A percentile compares a stretch with the other conserved stretches of the same genome.
phyloP scores from a whole-genome alignment of 2,329 filamentous ascomycete genomes.

The Pyrenophora teres region DNA sequence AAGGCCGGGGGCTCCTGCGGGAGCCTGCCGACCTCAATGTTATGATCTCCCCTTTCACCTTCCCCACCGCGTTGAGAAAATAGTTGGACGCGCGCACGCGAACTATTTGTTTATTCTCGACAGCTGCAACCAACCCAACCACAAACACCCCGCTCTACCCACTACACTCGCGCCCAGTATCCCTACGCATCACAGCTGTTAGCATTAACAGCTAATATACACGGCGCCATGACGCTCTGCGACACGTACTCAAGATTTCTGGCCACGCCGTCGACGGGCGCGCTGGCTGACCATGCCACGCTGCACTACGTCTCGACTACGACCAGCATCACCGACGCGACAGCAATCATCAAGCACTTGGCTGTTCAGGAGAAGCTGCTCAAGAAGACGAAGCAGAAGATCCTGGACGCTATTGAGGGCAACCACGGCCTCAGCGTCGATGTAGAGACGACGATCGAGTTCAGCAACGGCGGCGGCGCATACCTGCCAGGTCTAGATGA shows the following conservation, averaged over 20 bases:
- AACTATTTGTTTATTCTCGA: slow-evolving; percentile 19
- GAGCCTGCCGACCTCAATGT: slow-evolving; percentile 10
- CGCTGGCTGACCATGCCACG: slow-evolving; percentile 52
- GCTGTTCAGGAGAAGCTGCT: slow-evolving; percentile 71
- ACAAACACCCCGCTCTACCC: slow-evolving; percentile 14
- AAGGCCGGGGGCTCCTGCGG: slow-evolving; percentile 10
- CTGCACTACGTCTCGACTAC: slow-evolving; percentile 88
- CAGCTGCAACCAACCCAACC: slow-evolving; percentile 10
- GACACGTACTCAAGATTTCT: slow-evolving; percentile 55
- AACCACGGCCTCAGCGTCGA: slow-evolving; percentile 73
- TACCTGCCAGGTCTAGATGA: slow-evolving; percentile 91
- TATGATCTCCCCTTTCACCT: slow-evolving; percentile 19
- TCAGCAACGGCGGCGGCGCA: slow-evolving; percentile 77
- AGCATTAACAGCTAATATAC: slow-evolving; percentile 9
- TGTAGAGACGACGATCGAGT: slow-evolving; percentile 81
- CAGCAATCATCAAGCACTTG: slow-evolving; percentile 83
- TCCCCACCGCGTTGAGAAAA: slow-evolving; percentile 8
- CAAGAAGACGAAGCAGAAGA: slow-evolving; percentile 79
- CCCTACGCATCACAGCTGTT: slow-evolving; percentile 18
- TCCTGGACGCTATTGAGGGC: slow-evolving; percentile 76
- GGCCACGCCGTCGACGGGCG: slow-evolving; percentile 49
- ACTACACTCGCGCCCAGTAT: slow-evolving; percentile 9
- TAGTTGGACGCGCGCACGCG: slow-evolving; percentile 8
- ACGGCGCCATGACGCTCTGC: slow-evolving; percentile 32
- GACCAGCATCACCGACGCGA: slow-evolving; percentile 70